Evolutionary conservation across 345 rosid genomes (phyloP), one percentile per base, ranked within the genome.

Genomic region (Atalantia buxifolia): DNA sequence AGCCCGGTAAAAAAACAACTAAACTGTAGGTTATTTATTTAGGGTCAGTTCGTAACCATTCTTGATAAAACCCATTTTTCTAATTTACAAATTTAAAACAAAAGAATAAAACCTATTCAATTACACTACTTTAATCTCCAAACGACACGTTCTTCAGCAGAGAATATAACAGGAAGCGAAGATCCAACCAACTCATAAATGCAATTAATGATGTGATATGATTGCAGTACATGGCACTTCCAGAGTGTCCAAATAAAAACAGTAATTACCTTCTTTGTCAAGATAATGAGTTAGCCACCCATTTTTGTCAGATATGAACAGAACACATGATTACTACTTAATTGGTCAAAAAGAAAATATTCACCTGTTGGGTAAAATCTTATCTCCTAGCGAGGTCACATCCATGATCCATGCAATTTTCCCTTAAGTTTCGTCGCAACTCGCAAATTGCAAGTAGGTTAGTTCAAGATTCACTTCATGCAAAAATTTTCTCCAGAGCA

Each of bases 331-430:
- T 56, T n/a, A 36, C 6, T 36, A 57, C 45, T 22, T 4, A 40
- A 18, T 24, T 59, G 55, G 77, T 61, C 68, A 74, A 74, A 71
- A 74, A 74, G 68, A 40, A 61, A 61, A 73, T 28, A 61, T 61
- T 40, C 67, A 61, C 27, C 50, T 56, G 30, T 45, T 33, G 28
- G 65, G 50, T 72, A 16, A 72, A 72, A 42, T 42, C 31, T 25
- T 25, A 53, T 42, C 48, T 13, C 22, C 56, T 22, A 31, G 59
- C 19, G 19, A 9, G 38, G 13, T 53, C 64, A 33, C 76, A 72
- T 33, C 22, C 76, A n/a, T 35, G 53, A 72, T 33, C 30, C 76
- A n/a, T 57, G 53, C 40, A 12, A 33, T 35, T 35, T n/a, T 33
- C 21, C 13, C 33, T 30, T 12, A 12, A 56, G 57, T 72, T 72